A percentile compares a stretch with the other conserved stretches of the same genome.
phyloP scores from a whole-genome alignment of 2,329 filamentous ascomycete species.

The Chaetothyriales sp. region DNA sequence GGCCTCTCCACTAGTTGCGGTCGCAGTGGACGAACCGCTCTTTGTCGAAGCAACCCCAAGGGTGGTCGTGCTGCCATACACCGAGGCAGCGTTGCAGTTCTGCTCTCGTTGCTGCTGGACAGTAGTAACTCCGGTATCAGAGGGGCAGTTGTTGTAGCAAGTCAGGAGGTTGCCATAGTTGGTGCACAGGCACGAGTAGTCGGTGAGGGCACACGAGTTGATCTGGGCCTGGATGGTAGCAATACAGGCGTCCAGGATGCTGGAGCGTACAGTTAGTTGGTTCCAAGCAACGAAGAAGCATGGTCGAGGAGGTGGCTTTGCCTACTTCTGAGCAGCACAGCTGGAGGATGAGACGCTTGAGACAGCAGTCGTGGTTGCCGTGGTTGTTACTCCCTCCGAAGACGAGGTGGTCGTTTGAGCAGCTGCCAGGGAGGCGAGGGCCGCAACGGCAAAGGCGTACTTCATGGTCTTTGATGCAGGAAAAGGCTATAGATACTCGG shows the following conservation, averaged over 20 bases:
- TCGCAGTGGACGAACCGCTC: constrained; percentile 5
- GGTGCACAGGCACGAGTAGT: constrained; percentile 46
- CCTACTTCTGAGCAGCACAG: constrained; percentile 20
- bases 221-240: constrained; percentile 29
- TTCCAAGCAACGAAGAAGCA: neutral
- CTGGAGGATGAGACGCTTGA: constrained; percentile 6
- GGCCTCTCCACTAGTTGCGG: constrained; percentile 2
- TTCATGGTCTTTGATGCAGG: neutral
- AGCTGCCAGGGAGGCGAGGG: constrained; percentile 18
- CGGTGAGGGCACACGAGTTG: constrained; percentile 31
- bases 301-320: neutral
- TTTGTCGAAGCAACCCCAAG: constrained; percentile 7
- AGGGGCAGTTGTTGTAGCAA: constrained; percentile 53
- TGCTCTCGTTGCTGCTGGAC: constrained; percentile 23
- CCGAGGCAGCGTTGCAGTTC: constrained; percentile 32
- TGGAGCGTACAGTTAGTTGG: constrained; percentile 15
- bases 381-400: constrained; percentile 5
- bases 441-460: constrained; percentile 15
- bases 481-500: neutral
- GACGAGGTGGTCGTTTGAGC: constrained; percentile 17
- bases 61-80: constrained; percentile 20
- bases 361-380: constrained; percentile 10
- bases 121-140: constrained; percentile 26
- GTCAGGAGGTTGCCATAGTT: constrained; percentile 41
- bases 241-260: constrained; percentile 40